Percentiles rank a stretch among this genome's conserved stretches.
Conservation (phyloP, 257 asterid genomes). For the Penstemon eatonii region DNA sequence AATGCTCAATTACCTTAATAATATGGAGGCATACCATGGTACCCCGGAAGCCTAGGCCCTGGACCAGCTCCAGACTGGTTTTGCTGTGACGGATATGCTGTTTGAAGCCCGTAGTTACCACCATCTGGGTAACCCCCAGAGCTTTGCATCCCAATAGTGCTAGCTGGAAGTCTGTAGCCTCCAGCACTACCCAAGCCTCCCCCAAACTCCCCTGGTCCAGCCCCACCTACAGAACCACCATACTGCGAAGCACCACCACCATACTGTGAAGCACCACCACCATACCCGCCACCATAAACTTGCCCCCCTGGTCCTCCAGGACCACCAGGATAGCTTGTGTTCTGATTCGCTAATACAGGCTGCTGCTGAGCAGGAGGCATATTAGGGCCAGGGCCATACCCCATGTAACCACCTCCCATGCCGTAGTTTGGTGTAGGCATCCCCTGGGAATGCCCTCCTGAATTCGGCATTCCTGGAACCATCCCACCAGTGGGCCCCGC, state of each 20-base stretch:
- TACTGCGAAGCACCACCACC: conserved; percentile 41
- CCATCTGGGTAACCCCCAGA: conserved; percentile 76
- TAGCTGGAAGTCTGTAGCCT: conserved; percentile 72
- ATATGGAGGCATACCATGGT: conserved; percentile 88
- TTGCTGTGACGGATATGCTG: conserved; percentile 57
- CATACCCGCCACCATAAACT: conserved; percentile 62
- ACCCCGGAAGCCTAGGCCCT: conserved; percentile 75
- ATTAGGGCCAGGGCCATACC: conserved; percentile 54
- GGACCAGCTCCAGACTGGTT: conserved; percentile 64
- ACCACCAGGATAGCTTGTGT: conserved; percentile 50
- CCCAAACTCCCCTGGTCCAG: conserved; percentile 54
- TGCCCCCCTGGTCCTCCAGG: conserved; percentile 65
- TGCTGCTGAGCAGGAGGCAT: conserved; percentile 64
- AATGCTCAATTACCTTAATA: conserved; percentile 60
- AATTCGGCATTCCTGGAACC: conserved; percentile 46
- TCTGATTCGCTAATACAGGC: conserved; percentile 67
- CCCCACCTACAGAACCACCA: conserved; percentile 45
- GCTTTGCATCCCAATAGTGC: conserved; percentile 58
- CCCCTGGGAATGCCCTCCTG: conserved; percentile 51
- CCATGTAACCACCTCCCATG: conserved; percentile 59
- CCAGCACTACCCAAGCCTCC: conserved; percentile 52
- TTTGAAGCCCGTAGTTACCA: conserved; percentile 56
- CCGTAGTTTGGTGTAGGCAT: conserved; percentile 52
- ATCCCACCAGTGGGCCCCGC: conserved; percentile 57
- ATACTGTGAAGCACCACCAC: conserved; percentile 25